Conservation (phyloP, 2,329 filamentous ascomycete genomes). For the Grosmannia huntii region DNA sequence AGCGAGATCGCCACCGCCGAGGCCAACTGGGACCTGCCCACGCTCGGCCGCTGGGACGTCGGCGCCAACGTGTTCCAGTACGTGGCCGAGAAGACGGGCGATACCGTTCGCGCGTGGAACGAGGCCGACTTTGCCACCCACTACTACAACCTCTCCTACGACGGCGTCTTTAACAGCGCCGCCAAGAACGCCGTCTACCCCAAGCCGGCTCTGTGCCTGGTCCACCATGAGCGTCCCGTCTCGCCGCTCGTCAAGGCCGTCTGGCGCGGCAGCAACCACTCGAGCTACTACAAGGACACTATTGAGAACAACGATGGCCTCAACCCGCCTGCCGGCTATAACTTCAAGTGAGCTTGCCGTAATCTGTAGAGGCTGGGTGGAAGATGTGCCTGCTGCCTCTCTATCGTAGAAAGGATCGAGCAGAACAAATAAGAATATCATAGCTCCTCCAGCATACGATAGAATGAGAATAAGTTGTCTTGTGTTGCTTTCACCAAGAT, state of each 20-base stretch:
- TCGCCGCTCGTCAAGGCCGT: conserved; percentile 11
- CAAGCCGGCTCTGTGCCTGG: conserved; percentile 16
- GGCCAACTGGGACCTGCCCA: conserved; percentile 58
- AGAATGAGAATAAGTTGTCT: too few relatives aligned
- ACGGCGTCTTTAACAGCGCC: conserved; percentile 16
- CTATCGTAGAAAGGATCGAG: too few relatives aligned
- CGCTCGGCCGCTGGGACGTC: conserved; percentile 59
- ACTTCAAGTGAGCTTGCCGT: conserved; percentile 1
- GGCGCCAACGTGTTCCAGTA: conserved; percentile 56
- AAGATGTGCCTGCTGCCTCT: too few relatives aligned
- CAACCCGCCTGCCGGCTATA: conserved; percentile 15
- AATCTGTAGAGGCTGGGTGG: background rate
- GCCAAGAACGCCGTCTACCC: conserved; percentile 15
- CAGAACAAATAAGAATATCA: too few relatives aligned
- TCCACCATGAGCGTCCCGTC: conserved; percentile 15
- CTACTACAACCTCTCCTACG: conserved; percentile 17
- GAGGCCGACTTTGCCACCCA: conserved; percentile 6
- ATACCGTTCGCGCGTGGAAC: conserved; percentile 21
- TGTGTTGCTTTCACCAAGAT: too few relatives aligned
- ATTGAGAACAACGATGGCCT: conserved; percentile 18
- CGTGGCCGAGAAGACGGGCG: conserved; percentile 49
- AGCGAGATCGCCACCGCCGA: conserved; percentile 52
- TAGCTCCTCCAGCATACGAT: too few relatives aligned
- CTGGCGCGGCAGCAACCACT: conserved; percentile 14
- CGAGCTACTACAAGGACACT: conserved; percentile 16